Evolutionary conservation across 169 alveolate species (phyloP).

Genomic region (Cryptosporidium sp.): DNA sequence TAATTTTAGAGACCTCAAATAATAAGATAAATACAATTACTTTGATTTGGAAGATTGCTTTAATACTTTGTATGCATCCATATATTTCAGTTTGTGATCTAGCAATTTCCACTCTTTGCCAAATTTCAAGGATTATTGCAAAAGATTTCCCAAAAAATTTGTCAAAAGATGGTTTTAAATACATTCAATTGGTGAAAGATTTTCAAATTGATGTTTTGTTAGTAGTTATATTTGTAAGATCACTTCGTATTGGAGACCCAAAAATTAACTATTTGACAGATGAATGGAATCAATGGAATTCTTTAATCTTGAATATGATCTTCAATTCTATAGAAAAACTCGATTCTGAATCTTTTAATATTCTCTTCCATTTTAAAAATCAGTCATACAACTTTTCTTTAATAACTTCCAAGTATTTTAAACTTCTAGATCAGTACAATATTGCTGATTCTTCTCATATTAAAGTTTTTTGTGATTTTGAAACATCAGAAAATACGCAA

Average conservation of each 20-base stretch:
- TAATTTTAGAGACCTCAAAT: neutral
- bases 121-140: neutral
- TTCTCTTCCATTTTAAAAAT: neutral
- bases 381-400: slow-evolving; percentile 3
- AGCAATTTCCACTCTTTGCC: slow-evolving; percentile 9
- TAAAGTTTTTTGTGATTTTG: neutral
- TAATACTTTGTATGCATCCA: slow-evolving; percentile 34
- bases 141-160: neutral
- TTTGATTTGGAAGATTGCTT: slow-evolving; percentile 25
- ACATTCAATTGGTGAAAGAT: neutral
- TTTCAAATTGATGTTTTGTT: slow-evolving; percentile 7
- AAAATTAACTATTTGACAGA: slow-evolving; percentile 12
- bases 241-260: slow-evolving; percentile 52
- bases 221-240: slow-evolving; percentile 10
- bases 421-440: slow-evolving; percentile 20
- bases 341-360: neutral
- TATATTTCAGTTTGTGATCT: slow-evolving; percentile 18
- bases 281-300: slow-evolving; percentile 50
- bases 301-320: slow-evolving; percentile 13
- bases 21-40: slow-evolving; percentile 13
- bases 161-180: neutral
- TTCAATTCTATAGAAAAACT: slow-evolving; percentile 2
- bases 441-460: slow-evolving; percentile 1
- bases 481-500: neutral
- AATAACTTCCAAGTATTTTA: slow-evolving; percentile 12